Percentiles rank a stretch among this genome's conserved stretches.
These are phyloP conservation scores for Cyclotella distinguenda DNA, from an alignment of 108 stramenopile species.

Conservation along the genomic window DNA sequence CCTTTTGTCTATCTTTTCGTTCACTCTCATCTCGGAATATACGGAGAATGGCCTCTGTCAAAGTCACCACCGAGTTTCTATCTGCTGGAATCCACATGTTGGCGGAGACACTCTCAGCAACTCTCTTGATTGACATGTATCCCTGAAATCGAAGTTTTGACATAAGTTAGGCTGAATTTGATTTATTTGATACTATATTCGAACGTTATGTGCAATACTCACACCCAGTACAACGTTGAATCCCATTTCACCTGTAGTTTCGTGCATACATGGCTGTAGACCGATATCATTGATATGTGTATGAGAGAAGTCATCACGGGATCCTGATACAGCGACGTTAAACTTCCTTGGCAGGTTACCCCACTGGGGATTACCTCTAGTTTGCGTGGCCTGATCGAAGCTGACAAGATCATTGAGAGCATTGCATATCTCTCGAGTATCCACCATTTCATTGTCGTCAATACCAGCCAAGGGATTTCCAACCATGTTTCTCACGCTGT, in stretches of 20 bases:
- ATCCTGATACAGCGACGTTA: constrained; percentile 92
- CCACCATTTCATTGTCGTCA: constrained; percentile 86
- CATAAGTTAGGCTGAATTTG: not conserved
- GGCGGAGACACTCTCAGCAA: constrained; percentile 76
- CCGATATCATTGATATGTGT: constrained; percentile 96
- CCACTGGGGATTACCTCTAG: constrained; percentile 84
- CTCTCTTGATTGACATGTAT: constrained; percentile 92
- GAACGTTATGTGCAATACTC: not conserved
- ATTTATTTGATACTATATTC: no score
- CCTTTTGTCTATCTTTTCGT: constrained; percentile 86
- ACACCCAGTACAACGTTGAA: constrained; percentile 91
- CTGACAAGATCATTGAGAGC: constrained; percentile 85
- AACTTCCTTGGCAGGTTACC: constrained; percentile 92
- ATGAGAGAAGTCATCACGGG: constrained; percentile 91
- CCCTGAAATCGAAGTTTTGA: constrained; percentile 30
- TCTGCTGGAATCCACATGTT: constrained; percentile 89
- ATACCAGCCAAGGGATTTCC: constrained; percentile 92
- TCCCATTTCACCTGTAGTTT: constrained; percentile 85
- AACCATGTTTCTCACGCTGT: constrained; percentile 93
- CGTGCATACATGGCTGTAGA: constrained; percentile 65
- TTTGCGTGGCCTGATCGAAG: constrained; percentile 68
- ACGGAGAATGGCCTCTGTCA: constrained; percentile 80
- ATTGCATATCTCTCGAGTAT: constrained; percentile 83
- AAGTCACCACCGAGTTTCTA: constrained; percentile 70
- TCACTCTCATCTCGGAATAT: constrained; percentile 90